Evolutionary conservation across 768 basidiomycete species (phyloP).

Genomic region (Cystofilobasidium macerans): DNA sequence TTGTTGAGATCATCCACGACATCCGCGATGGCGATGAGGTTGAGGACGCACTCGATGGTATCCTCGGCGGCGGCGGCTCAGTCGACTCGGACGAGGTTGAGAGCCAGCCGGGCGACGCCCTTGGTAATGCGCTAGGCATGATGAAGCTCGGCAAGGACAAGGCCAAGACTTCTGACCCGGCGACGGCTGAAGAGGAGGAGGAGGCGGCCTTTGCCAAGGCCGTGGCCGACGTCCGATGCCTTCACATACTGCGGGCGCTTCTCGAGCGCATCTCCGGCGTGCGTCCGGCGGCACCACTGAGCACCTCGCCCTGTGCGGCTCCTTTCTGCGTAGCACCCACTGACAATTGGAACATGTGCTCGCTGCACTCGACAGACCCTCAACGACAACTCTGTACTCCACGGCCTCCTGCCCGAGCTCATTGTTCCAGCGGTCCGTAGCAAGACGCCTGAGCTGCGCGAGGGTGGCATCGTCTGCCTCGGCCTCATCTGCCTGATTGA

Average conservation of each 20-base stretch:
- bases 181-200: conserved; percentile 13
- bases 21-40: conserved; percentile 44
- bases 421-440: conserved; percentile 83
- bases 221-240: conserved; percentile 12
- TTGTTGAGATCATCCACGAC: conserved; percentile 78
- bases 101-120: conserved; percentile 3
- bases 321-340: no score
- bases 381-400: conserved; percentile 57
- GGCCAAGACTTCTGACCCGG: neutral
- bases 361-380: conserved; percentile 41
- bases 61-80: neutral
- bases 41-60: neutral
- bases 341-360: neutral
- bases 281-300: neutral
- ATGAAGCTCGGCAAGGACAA: neutral
- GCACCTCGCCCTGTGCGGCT: no score
- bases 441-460: conserved; percentile 59
- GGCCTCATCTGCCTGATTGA: conserved; percentile 78
- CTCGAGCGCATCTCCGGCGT: conserved; percentile 24
- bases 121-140: neutral
- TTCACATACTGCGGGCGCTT: conserved; percentile 15
- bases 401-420: conserved; percentile 61
- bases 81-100: conserved; percentile 9
- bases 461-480: conserved; percentile 66
- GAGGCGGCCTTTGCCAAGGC: neutral